Base-by-base conservation (phyloP, 2,329 filamentous ascomycete genomes). In the Aspergillus niger region DNA sequence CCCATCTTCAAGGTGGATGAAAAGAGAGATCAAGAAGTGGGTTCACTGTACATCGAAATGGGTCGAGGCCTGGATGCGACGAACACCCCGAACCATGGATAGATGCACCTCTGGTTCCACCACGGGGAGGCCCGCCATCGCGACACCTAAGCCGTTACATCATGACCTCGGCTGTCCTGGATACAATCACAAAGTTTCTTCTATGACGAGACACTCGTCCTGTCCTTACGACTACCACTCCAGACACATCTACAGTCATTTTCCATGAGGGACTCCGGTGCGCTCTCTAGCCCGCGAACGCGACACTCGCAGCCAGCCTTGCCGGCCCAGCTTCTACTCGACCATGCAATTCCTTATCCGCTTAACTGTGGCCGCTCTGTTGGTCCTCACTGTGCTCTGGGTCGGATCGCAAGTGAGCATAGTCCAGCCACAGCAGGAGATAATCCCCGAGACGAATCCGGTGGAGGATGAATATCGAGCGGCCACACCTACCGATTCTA, bases 381-480 rank as follows among this genome's bases (percentile, higher is more conserved):
- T 72, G 43, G 50, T 71, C 22, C 24, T 61, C 49, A 59, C 60
- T 2, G 8, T 71, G 20, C 53, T 71, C 11, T 60, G 67, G 55
- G 55, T 67, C 30, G 64, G 65, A 50, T 58, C 44, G 11, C 66
- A 68, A 52, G 48, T 71, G 22, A 52, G 59, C 30, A 63, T 65
- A 2, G 54, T 68, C 20, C 48, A 59, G 41, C 8, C 20, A 24
- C 41, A 44, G 20, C 11, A 13, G 13, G 47, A 30, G 24, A 17
- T 15, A 20, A 28, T 50, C 26, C n/a, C 47, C 3, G 26, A 17
- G 15, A 28, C 17, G 1, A 10, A 10, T 28, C 47, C 26, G 3
- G 8, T n/a, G 24, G 26, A 32, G 8, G 15, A 50, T n/a, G 44
- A 38, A 11, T 20, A 39, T n/a, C 47, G 56, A 49, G 56, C 59